Percentiles rank a stretch among this genome's conserved stretches.
Evolutionary conservation across 148 eudicot species (phyloP).

Genomic region (Nepenthes mirabilis): DNA sequence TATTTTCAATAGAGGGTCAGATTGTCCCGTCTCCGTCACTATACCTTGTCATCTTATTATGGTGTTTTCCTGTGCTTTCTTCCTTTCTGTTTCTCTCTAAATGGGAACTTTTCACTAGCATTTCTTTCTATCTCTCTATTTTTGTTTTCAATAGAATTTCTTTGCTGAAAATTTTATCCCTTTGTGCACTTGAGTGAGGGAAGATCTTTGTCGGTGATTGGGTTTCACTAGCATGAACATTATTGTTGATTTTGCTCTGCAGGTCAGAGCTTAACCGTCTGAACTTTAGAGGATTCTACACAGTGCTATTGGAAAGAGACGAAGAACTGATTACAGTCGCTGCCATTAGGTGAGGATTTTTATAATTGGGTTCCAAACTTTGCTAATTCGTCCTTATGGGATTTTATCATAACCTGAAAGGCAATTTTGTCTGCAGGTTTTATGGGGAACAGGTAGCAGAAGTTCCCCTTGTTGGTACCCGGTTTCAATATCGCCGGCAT

Average conservation of each 20-base stretch:
- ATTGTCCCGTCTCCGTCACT: not conserved
- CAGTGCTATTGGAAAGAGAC: conserved; percentile 70
- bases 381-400: conserved; percentile 1
- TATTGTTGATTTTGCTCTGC: conserved; percentile 10
- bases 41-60: too few relatives aligned
- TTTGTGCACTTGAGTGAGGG: not conserved
- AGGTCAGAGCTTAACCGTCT: conserved; percentile 80
- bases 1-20: conserved; percentile 65
- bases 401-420: conserved; percentile 9
- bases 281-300: conserved; percentile 76
- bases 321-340: conserved; percentile 78
- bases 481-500: conserved; percentile 68
- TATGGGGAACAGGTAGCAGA: conserved; percentile 78
- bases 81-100: too few relatives aligned
- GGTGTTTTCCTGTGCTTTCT: too few relatives aligned
- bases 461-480: conserved; percentile 82
- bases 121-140: too few relatives aligned
- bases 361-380: not conserved
- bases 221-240: not conserved
- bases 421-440: conserved; percentile 28
- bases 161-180: too few relatives aligned
- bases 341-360: conserved; percentile 44
- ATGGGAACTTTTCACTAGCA: too few relatives aligned
- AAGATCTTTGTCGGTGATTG: not conserved
- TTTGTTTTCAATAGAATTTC: too few relatives aligned